Base-by-base conservation (phyloP, 768 basidiomycete species). In the Clavulina sp. region DNA sequence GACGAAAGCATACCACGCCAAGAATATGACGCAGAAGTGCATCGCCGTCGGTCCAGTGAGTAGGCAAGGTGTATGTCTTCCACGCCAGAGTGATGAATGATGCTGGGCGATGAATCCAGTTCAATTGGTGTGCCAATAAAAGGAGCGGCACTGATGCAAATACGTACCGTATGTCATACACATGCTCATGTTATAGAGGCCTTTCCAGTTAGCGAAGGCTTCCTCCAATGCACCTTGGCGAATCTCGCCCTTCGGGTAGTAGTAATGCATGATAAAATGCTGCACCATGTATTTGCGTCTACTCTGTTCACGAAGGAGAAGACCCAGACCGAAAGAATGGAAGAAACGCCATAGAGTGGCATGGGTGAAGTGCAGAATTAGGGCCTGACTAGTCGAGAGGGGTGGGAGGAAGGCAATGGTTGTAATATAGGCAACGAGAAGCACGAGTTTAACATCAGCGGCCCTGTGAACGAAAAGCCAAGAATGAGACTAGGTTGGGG, bases 191-290 rank as follows among this genome's bases (percentile, higher is more conserved):
- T 96, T 97, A 63, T 92, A 97, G 26, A 87, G 72, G 3, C 72
- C 72, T 65, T 96, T 96, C 91, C 92, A 99, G 64, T 95, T 96
- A 26, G 75, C 72, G 59, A 96, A 99, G 0, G 93, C 88, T 62
- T 99, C 95, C 34, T 79, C 72, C n/a, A 91, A 76, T 0, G 93
- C 92, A 43, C 79, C 77, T 53, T 78, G 72, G 3, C 75, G 77
- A 16, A 73, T 75, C 51, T 84, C 79, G 53, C 77, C 70, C 43
- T 70, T 69, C 5, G 54, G 58, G 64, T 96, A 97, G 59, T 88
- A 79, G 61, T 97, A 99, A 60, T 96, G 79, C 70, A 93, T 89
- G 59, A 95, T 66, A 62, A 84, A 97, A 64, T 99, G 95, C 57
- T 88, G 69, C 26, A 97, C 95, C 34, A 96, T 67, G 69, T 83